phyloP scores from a whole-genome alignment of 2,329 filamentous ascomycete genomes.

The Saccharata proteae region DNA sequence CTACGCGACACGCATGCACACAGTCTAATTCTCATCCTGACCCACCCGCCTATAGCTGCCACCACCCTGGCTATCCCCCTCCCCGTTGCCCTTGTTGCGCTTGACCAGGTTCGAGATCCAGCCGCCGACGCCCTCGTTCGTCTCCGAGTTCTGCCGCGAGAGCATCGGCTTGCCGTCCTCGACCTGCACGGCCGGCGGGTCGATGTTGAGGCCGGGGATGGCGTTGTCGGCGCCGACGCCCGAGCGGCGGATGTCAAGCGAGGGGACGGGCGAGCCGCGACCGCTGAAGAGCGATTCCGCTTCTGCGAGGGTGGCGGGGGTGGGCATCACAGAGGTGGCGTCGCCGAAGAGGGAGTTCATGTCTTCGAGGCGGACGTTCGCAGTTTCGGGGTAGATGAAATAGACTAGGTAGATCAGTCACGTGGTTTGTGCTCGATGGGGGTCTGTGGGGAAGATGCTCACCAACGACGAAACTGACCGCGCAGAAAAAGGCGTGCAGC shows the following conservation, averaged over 20 bases:
- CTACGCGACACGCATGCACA: too few species aligned
- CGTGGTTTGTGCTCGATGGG: constrained; percentile 5
- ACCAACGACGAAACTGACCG: constrained; percentile 85
- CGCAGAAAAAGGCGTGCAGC: constrained; percentile 93
- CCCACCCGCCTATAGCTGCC: constrained; percentile 35
- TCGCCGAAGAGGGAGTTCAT: constrained; percentile 95
- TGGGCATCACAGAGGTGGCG: constrained; percentile 70
- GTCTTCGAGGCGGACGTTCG: constrained; percentile 87
- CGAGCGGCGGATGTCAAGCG: constrained; percentile 54
- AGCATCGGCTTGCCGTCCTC: constrained; percentile 38
- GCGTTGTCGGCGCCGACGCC: constrained; percentile 46
- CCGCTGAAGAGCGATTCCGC: constrained; percentile 68
- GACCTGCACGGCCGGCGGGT: constrained; percentile 54
- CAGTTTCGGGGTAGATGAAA: constrained; percentile 95
- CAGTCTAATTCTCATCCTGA: constrained; percentile 25
- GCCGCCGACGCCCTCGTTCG: constrained; percentile 48
- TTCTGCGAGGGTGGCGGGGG: constrained; percentile 66
- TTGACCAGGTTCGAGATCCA: constrained; percentile 59
- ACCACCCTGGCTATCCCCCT: constrained; percentile 28
- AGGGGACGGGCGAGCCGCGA: constrained; percentile 63
- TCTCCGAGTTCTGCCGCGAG: constrained; percentile 13
- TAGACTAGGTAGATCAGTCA: constrained; percentile 53
- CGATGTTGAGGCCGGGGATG: constrained; percentile 72
- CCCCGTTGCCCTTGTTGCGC: constrained; percentile 35
- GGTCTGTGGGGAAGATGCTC: background rate